These are phyloP conservation scores for Pyrenochaeta sp. DNA, from an alignment of 2,329 filamentous ascomycete species.

Conservation along the genomic window DNA sequence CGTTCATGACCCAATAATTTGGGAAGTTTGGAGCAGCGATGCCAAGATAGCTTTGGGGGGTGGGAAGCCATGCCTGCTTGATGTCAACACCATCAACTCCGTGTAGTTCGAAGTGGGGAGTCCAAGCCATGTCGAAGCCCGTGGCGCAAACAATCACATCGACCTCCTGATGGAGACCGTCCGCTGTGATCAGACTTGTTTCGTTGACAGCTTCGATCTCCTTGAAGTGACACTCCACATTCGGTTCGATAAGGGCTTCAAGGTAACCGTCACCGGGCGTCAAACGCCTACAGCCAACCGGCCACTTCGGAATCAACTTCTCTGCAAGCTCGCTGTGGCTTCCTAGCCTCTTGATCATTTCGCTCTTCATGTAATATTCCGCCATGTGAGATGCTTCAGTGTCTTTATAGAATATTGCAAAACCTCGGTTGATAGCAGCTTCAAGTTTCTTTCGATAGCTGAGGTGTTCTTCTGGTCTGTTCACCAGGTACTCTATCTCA, in stretches of 20 bases:
- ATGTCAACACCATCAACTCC: conserved; percentile 44
- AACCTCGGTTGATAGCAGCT: conserved; percentile 2
- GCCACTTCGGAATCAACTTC: conserved; percentile 68
- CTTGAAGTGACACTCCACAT: conserved; percentile 67
- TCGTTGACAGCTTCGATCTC: conserved; percentile 66
- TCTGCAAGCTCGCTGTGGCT: conserved; percentile 62
- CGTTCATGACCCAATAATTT: conserved; percentile 27
- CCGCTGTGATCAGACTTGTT: conserved; percentile 66
- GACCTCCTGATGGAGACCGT: conserved; percentile 64
- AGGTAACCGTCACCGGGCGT: conserved; percentile 74
- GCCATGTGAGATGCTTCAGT: conserved; percentile 60
- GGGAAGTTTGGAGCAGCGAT: conserved; percentile 34
- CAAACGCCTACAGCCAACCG: conserved; percentile 68
- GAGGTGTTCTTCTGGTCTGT: conserved; percentile 3
- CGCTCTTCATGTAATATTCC: conserved; percentile 4
- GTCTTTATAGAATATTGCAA: conserved; percentile 60
- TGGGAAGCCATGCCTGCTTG: conserved; percentile 27
- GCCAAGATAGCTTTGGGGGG: conserved; percentile 28
- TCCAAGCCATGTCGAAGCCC: conserved; percentile 51
- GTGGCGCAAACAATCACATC: conserved; percentile 64
- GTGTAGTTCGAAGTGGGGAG: conserved; percentile 44
- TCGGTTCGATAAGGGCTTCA: conserved; percentile 65
- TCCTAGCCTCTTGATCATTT: conserved; percentile 60
- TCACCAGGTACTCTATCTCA: conserved; percentile 2
- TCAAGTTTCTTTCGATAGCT: conserved; percentile 3